Conservation (phyloP, 1,284 basidiomycete genomes). For the Dichomitus squalens region DNA sequence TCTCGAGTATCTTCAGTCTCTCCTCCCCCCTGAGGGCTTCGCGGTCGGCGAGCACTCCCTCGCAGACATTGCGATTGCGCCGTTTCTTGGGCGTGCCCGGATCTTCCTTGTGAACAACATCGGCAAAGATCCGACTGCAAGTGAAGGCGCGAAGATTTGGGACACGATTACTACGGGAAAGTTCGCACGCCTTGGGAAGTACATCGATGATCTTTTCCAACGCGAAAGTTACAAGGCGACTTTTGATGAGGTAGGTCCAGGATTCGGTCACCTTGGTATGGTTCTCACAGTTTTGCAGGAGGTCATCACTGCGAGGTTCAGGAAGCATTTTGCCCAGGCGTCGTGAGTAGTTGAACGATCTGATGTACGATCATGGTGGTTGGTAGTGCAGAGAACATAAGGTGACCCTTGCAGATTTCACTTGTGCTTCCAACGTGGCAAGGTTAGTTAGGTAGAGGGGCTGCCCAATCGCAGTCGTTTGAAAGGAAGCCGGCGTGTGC, state of each 20-base stretch:
- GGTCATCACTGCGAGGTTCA: background rate
- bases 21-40: conserved; percentile 34
- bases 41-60: conserved; percentile 45
- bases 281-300: background rate
- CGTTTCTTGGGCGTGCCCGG: conserved; percentile 37
- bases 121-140: conserved; percentile 29
- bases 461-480: too few species aligned
- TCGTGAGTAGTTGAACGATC: too few species aligned
- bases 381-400: too few species aligned
- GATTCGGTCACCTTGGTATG: background rate
- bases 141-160: conserved; percentile 32
- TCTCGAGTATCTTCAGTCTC: conserved; percentile 34
- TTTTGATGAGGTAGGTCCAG: background rate
- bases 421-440: too few species aligned
- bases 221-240: conserved; percentile 28
- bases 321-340: background rate
- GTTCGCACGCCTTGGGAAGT: conserved; percentile 34
- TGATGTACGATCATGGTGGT: background rate
- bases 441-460: too few species aligned
- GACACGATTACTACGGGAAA: conserved; percentile 26
- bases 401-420: too few species aligned
- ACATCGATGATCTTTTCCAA: conserved; percentile 30
- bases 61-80: conserved; percentile 53
- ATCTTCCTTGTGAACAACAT: conserved; percentile 33
- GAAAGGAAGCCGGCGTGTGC: too few species aligned